A percentile compares a stretch with the other conserved stretches of the same genome.
Conservation (phyloP, 2,329 filamentous ascomycete species). For the Mollisia scopiformis region DNA sequence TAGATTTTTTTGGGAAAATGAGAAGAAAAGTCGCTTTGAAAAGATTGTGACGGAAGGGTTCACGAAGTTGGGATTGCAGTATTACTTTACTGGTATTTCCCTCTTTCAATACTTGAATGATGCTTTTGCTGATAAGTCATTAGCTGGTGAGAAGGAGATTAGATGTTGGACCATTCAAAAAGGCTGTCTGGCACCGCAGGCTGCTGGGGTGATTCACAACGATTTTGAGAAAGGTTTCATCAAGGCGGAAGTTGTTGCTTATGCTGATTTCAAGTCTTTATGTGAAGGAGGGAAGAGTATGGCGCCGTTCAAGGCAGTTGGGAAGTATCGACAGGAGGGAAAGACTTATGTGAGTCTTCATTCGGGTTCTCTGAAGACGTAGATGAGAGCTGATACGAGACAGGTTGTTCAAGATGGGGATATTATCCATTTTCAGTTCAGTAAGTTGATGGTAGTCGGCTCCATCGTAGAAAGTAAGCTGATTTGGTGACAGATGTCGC, state of each 20-base stretch:
- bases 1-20: constrained; percentile 45
- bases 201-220: constrained; percentile 41
- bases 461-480: neutral
- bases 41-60: constrained; percentile 50
- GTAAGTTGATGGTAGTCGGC: constrained; percentile 36
- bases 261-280: constrained; percentile 48
- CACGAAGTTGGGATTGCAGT: constrained; percentile 47
- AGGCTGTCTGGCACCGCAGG: constrained; percentile 44
- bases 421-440: constrained; percentile 49
- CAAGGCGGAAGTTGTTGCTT: constrained; percentile 49
- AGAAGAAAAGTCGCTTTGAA: constrained; percentile 45
- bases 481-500: constrained; percentile 3
- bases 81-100: constrained; percentile 44
- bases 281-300: constrained; percentile 48
- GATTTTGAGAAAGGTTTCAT: constrained; percentile 50
- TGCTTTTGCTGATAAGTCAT: neutral
- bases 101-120: neutral
- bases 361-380: too few relatives aligned
- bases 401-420: constrained; percentile 45
- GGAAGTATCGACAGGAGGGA: constrained; percentile 49
- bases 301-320: constrained; percentile 48
- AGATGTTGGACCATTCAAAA: constrained; percentile 47
- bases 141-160: constrained; percentile 49
- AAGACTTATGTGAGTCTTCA: constrained; percentile 41
- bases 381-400: neutral